Evolutionary conservation across 108 stramenopile genomes (phyloP), one percentile per base, ranked within the genome.

Genomic region (Skeletonema menzelii): DNA sequence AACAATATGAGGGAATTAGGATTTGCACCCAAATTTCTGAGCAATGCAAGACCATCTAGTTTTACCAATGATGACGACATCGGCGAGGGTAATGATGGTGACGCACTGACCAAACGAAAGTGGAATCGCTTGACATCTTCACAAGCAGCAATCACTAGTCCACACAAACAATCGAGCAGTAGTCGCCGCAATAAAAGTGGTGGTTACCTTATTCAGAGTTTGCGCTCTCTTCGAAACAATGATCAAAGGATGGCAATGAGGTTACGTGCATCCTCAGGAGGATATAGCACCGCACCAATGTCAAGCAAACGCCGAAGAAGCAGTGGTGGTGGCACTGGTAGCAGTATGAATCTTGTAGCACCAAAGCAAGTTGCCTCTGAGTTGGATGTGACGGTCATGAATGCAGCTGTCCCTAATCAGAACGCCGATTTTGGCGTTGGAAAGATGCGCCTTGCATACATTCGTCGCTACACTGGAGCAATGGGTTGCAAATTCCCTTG

Each of bases 341-440:
- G 56, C 3, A 3, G 56, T 1, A 19, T 13, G 0, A 14, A 8
- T 27, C 12, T 15, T 27, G 2, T 57, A 27, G 61, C 57, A 57
- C 49, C 62, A 2, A 80, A 53, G 30, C 47, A 58, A 58, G 42
- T 32, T 17, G 37, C 60, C 26, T 56, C 72, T 31, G 27, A 34
- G 13, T 27, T 80, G 62, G 79, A 80, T 65, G 79, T 80, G 71
- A 80, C 79, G 27, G 67, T 73, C 7, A 57, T 67, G n/a, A 15
- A 24, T 19, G 19, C 27, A 27, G 24, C 31, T 19, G 31, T 24
- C 15, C 31, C 56, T n/a, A 2, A 42, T 4, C 46, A 22, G 40
- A 55, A 34, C 37, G 47, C 34, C 19, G 7, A 20, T 34, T 64
- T 69, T 58, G 78, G 60, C 2, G 72, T 63, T 14, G 67, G 62